Percentiles rank a stretch among this genome's conserved stretches.
Evolutionary conservation across 495 filamentous ascomycete genomes (phyloP).

Genomic region (Tetracladium marchalianum): DNA sequence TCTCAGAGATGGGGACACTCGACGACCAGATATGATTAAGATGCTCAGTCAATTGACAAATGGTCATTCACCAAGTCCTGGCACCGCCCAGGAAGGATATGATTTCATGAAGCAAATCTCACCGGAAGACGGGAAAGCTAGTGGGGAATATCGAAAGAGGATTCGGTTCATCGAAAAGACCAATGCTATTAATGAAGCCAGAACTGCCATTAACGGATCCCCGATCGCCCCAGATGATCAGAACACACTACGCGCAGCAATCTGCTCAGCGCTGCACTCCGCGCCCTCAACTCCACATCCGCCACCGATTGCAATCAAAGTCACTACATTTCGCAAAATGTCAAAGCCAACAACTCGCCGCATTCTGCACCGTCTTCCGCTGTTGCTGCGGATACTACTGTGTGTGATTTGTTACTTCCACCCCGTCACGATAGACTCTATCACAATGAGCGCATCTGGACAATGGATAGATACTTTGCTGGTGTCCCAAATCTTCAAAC

Average conservation of each 20-base stretch:
- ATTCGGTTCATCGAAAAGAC: constrained; percentile 21
- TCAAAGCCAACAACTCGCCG: constrained; percentile 18
- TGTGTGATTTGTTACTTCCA: constrained; percentile 26
- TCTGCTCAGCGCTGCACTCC: constrained; percentile 24
- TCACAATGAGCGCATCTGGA: constrained; percentile 26
- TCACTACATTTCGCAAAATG: constrained; percentile 25
- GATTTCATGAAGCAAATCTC: constrained; percentile 16
- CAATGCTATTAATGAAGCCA: constrained; percentile 15
- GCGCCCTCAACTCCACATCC: constrained; percentile 28
- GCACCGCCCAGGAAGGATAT: constrained; percentile 8
- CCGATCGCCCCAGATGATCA: constrained; percentile 1
- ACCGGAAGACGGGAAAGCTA: constrained; percentile 23
- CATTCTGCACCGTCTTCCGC: constrained; percentile 26
- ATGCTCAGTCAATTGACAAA: constrained; percentile 18
- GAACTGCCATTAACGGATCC: constrained; percentile 11
- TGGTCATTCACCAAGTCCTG: constrained; percentile 16
- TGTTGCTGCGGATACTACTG: constrained; percentile 24
- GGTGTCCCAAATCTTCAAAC: constrained; percentile 24
- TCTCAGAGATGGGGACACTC: constrained; percentile 4
- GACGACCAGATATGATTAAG: constrained; percentile 1
- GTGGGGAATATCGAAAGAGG: constrained; percentile 18
- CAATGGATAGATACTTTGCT: constrained; percentile 23
- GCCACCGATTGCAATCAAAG: constrained; percentile 22
- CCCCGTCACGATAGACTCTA: constrained; percentile 21
- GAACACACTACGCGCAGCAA: constrained; percentile 21